Evolutionary conservation across 257 asterid genomes (phyloP), one percentile per base, ranked within the genome.

Genomic region (Solanum lycopersicoides): DNA sequence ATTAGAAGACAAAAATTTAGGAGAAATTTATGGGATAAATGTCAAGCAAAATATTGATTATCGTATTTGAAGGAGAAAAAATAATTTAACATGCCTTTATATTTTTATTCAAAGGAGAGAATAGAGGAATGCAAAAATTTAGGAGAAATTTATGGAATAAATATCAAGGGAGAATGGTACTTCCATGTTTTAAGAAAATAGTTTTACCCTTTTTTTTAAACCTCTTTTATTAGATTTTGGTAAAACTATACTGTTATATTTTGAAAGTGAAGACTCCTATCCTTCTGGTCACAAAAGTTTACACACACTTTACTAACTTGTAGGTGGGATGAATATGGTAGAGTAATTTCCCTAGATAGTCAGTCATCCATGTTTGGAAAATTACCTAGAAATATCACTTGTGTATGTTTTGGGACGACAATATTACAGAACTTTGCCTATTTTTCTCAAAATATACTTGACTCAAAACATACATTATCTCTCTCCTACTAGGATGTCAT

Each of bases 401-500:
- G 6, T 37, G 1, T 37, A 37, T 37, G 39, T 37, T 37, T 5
- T 6, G 6, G 7, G 39, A 37, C 6, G 5, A 37, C 7, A 37
- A 37, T 37, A 37, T 37, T 1, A 37, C 1, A 0, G 0, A 37
- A 37, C 1, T 37, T 37, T 5, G 0, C 0, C 39, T 5, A 5
- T 37, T 6, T 37, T 37, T 37, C 30, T 37, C 0, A 35, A 37
- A 37, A 37, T 37, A 37, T 1, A 37, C 7, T 6, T 37, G 39
- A 35, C 39, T 37, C 39, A 35, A 37, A 37, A 37, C 6, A 37
- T 37, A 37, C 39, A 37, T 37, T 37, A 35, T 6, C 7, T 37
- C 2, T 37, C 39, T 37, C 39, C 39, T 37, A 37, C 39, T 37
- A 37, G 2, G 39, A 37, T 37, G 0, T 6, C 39, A 37, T 37